Conservation (phyloP, 768 basidiomycete species). For the Leucosporidium yakuticum region DNA sequence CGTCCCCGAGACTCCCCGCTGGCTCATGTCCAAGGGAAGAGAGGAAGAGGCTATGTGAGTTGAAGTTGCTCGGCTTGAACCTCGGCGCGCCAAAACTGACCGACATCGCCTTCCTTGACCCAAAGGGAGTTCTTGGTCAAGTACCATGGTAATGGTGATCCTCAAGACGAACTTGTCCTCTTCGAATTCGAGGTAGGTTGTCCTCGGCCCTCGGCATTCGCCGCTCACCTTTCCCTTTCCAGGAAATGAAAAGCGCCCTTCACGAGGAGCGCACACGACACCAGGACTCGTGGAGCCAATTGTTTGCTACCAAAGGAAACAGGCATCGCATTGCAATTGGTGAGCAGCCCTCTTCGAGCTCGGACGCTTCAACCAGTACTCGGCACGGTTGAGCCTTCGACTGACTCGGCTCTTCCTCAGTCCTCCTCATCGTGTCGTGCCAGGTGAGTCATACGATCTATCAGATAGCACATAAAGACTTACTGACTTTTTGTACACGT, state of each 20-base stretch:
- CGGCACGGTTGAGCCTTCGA: too few species aligned
- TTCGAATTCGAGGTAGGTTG: constrained; percentile 39
- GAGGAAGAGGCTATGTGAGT: constrained; percentile 51
- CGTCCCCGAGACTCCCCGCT: not conserved
- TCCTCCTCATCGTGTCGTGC: not conserved
- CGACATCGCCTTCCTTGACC: constrained; percentile 51
- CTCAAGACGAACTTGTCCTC: constrained; percentile 42
- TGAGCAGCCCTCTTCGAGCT: too few species aligned
- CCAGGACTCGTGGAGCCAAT: constrained; percentile 42
- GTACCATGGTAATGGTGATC: constrained; percentile 72
- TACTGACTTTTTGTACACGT: too few species aligned
- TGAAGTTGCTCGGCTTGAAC: not conserved
- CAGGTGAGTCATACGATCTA: not conserved
- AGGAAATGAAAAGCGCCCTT: constrained; percentile 44
- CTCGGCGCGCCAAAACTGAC: constrained; percentile 40
- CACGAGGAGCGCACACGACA: constrained; percentile 40
- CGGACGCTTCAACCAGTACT: too few species aligned
- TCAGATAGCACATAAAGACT: too few species aligned
- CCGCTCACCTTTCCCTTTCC: not conserved
- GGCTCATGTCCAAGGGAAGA: not conserved
- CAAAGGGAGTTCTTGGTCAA: constrained; percentile 57
- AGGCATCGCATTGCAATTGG: constrained; percentile 37
- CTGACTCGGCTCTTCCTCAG: too few species aligned
- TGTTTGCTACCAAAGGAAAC: constrained; percentile 39
- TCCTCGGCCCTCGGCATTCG: too few species aligned